A percentile compares a stretch with the other conserved stretches of the same genome.
Evolutionary conservation across 1,284 basidiomycete genomes (phyloP).

Genomic region (Peniophora sp.): DNA sequence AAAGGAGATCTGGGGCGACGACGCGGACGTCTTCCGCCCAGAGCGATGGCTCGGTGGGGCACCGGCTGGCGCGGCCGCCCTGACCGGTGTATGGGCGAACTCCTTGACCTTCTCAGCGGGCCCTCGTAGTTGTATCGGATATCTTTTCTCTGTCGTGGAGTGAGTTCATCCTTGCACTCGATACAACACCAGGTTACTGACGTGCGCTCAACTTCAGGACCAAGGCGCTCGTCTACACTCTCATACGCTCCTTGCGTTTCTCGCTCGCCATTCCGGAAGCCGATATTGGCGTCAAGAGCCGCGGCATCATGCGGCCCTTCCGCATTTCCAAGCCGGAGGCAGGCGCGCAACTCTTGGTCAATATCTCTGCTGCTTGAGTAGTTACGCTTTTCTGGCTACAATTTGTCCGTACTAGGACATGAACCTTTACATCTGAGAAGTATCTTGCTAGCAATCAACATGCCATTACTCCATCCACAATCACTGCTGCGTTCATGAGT

Average conservation of each 20-base stretch:
- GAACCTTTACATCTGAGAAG: no score
- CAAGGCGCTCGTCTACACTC: background rate
- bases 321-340: background rate
- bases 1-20: slow-evolving; percentile 20
- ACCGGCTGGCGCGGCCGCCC: slow-evolving; percentile 3
- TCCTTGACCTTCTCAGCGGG: slow-evolving; percentile 54
- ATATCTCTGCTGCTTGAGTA: background rate
- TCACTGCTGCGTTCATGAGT: no score
- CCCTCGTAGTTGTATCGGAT: slow-evolving; percentile 56
- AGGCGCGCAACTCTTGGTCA: background rate
- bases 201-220: background rate
- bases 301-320: background rate
- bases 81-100: slow-evolving; percentile 3
- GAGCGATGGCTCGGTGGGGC: slow-evolving; percentile 12
- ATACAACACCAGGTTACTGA: background rate
- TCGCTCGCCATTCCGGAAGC: slow-evolving; percentile 34
- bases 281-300: slow-evolving; percentile 24
- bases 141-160: slow-evolving; percentile 62
- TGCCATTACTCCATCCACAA: no score
- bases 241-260: slow-evolving; percentile 45
- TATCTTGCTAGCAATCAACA: no score
- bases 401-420: no score
- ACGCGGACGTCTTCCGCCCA: slow-evolving; percentile 19
- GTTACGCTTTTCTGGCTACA: no score
- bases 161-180: slow-evolving; percentile 17